Percentiles rank a stretch among this genome's conserved stretches.
Conservation (phyloP, 139 green algal species). For the Tetratostichococcus sp. region DNA sequence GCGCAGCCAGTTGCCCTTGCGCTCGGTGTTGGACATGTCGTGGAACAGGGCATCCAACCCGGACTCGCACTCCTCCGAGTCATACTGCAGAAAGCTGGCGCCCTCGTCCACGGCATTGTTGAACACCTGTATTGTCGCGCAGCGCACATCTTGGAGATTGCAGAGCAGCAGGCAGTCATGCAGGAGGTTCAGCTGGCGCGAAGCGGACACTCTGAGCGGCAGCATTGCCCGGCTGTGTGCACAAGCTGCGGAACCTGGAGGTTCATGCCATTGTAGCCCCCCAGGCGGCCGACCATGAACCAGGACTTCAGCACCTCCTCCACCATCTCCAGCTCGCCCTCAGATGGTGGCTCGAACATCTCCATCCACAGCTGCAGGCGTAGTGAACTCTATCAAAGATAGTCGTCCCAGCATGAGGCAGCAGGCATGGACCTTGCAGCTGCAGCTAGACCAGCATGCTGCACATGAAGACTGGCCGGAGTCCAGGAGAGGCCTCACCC, state of each 20-base stretch:
- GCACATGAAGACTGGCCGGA: too few relatives aligned
- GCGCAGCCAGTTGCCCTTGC: slow-evolving; percentile 44
- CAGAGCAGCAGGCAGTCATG: too few relatives aligned
- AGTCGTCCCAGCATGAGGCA: too few relatives aligned
- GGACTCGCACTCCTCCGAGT: slow-evolving; percentile 24
- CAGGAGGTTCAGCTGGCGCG: too few relatives aligned
- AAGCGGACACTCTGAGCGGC: too few relatives aligned
- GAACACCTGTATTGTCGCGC: slow-evolving; percentile 52
- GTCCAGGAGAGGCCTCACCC: slow-evolving; percentile 49
- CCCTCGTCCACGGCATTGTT: slow-evolving; percentile 38
- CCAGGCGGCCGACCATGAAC: slow-evolving; percentile 85
- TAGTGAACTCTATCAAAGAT: too few relatives aligned
- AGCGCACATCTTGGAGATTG: too few relatives aligned
- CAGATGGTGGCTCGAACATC: slow-evolving; percentile 26
- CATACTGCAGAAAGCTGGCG: slow-evolving; percentile 62
- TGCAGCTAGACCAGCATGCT: too few relatives aligned
- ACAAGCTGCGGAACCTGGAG: slow-evolving; percentile 56
- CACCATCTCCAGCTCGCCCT: slow-evolving; percentile 50
- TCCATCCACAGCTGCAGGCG: slow-evolving; percentile 50
- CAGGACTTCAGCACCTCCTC: slow-evolving; percentile 67
- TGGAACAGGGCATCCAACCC: slow-evolving; percentile 50
- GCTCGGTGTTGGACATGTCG: slow-evolving; percentile 65
- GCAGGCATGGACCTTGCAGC: too few relatives aligned
- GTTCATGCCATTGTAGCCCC: slow-evolving; percentile 79
- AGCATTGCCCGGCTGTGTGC: too few relatives aligned